Base-by-base conservation (phyloP, 345 rosid genomes). In the Iberis pinnata region DNA sequence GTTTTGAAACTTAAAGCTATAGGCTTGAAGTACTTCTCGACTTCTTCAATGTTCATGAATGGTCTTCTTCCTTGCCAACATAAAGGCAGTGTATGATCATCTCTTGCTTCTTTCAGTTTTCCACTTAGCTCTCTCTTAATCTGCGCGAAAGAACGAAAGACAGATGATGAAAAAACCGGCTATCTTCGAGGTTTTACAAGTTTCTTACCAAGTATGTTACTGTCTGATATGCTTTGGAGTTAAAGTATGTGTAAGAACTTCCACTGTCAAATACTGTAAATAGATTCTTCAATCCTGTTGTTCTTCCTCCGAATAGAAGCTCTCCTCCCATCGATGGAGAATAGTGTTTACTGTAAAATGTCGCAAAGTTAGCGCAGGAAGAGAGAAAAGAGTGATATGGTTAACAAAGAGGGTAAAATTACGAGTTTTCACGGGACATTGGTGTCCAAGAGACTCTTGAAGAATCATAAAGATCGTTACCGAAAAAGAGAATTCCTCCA, bases 41-140 rank as follows among this genome's bases (percentile, higher is more conserved):
- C 90, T 47, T 92, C 94, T 0, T 67, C 76, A 1, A 80, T 33
- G 67, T 20, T 80, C 71, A 63, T 78, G 77, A 88, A 92, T 18
- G 95, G 94, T 64, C 56, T 80, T 53, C 57, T 62, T 17, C 98
- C 98, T 69, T 77, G 85, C 98, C 98, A 92, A 45, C 98, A 92
- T 9, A 88, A 58, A 5, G 98, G 81, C 16, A 92, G 83, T 0
- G 95, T 81, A 22, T 53, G 59, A 66, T 92, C 98, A 18, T 81
- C 82, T 0, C 56, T 38, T 7, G 79, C 80, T 76, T 85, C 83
- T 42, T 58, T 80, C 27, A 92, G 70, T 65, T 72, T 78, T 44
- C 83, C 74, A 0, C 59, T 52, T 50, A 83, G 16, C 53, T 77
- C 84, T 58, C 35, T 73, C 70, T 68, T 80, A 24, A 84, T 45